Percentiles rank a stretch among this genome's conserved stretches.
Conservation (phyloP, 805 yeast species). For the Candida mattraensis region DNA sequence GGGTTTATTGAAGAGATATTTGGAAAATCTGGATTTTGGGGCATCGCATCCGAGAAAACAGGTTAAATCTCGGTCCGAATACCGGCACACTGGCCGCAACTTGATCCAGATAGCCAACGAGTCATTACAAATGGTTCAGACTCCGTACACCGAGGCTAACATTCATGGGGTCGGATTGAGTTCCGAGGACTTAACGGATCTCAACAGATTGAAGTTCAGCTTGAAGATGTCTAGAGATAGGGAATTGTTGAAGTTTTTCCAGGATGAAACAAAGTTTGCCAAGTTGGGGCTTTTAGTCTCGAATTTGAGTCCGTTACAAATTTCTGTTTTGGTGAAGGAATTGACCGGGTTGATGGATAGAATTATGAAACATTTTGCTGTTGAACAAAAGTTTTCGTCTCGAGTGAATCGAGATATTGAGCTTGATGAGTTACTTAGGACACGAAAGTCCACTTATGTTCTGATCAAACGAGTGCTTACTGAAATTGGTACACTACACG, state of each 20-base stretch:
- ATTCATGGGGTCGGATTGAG: not conserved
- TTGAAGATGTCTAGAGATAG: slow-evolving; percentile 13
- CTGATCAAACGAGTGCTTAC: slow-evolving; percentile 6
- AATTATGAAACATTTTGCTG: slow-evolving; percentile 10
- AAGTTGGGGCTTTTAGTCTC: too few species aligned
- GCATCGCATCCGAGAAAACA: too few species aligned
- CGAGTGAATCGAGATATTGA: slow-evolving; percentile 18
- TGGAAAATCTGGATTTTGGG: slow-evolving; percentile 3
- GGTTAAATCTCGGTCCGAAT: too few species aligned
- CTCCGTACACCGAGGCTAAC: too few species aligned
- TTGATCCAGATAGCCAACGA: slow-evolving; percentile 5
- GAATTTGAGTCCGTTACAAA: slow-evolving; percentile 14
- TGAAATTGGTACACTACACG: slow-evolving; percentile 3
- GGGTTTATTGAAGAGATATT: slow-evolving; percentile 1
- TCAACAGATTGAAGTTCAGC: slow-evolving; percentile 12
- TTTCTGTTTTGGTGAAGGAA: slow-evolving; percentile 21
- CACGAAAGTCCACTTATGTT: slow-evolving; percentile 10
- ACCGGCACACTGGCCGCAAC: slow-evolving; percentile 14
- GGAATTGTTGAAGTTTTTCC: slow-evolving; percentile 12
- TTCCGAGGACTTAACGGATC: slow-evolving; percentile 3
- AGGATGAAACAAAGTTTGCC: too few species aligned
- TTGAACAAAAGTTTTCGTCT: slow-evolving; percentile 24
- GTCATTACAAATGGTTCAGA: slow-evolving; percentile 1
- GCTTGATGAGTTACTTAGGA: slow-evolving; percentile 6
- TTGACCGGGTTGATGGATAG: slow-evolving; percentile 12